phyloP scores from a whole-genome alignment of 352 stramenopile species.

The Pythium myriotylum region DNA sequence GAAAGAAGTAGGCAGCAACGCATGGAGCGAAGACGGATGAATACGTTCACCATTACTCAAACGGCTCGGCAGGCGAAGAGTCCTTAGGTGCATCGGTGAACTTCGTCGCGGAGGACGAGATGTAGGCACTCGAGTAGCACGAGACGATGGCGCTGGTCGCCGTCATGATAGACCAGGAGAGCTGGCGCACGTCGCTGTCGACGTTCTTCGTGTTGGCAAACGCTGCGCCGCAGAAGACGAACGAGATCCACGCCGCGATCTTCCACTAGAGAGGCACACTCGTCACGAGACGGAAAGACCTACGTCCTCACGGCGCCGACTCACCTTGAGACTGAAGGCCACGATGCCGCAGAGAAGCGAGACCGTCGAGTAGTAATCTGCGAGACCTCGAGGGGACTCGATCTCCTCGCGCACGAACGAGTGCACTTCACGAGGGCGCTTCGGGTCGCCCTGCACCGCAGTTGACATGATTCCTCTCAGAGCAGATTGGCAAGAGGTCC shows the following conservation, averaged over 20 bases:
- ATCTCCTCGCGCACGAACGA: constrained; percentile 66
- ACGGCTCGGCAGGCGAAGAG: constrained; percentile 3
- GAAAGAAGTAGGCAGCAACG: background rate
- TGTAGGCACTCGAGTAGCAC: constrained; percentile 39
- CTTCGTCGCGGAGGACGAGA: background rate
- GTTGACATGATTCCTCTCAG: constrained; percentile 13
- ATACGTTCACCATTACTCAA: constrained; percentile 5
- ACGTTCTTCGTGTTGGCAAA: constrained; percentile 65
- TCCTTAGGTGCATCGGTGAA: background rate
- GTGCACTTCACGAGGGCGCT: constrained; percentile 63
- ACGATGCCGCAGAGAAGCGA: constrained; percentile 61
- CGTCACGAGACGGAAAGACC: background rate
- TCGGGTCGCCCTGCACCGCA: constrained; percentile 47
- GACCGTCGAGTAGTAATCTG: constrained; percentile 68
- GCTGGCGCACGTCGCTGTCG: constrained; percentile 61
- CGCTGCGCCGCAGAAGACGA: constrained; percentile 65
- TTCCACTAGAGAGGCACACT: constrained; percentile 49
- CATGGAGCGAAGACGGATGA: background rate
- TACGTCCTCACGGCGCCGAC: background rate
- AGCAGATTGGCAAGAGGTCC: constrained; percentile 11
- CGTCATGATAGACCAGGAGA: constrained; percentile 82
- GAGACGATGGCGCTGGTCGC: constrained; percentile 67
- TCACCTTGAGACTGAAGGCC: constrained; percentile 70
- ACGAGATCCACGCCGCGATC: constrained; percentile 59
- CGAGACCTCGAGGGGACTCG: constrained; percentile 28